Base-by-base conservation (phyloP, 2,329 filamentous ascomycete genomes). In the Calonectria leucothoes region DNA sequence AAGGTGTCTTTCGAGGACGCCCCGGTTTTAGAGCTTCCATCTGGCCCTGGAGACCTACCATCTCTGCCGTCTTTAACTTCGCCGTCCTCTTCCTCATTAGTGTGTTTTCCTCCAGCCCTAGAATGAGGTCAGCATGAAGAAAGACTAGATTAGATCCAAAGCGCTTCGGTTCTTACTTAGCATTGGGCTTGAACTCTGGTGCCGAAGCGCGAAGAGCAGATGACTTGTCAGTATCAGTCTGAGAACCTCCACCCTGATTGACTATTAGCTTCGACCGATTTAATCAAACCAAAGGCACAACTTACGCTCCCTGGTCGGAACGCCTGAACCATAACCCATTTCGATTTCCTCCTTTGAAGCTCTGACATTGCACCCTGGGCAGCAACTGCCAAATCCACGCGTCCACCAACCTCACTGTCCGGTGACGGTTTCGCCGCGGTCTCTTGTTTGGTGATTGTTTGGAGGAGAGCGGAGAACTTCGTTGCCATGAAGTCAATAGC, bases 401-500 rank as follows among this genome's bases (percentile, higher is more conserved):
- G 90, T 67, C 90, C 87, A 49, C 91, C 91, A 66, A 90, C 88
- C 75, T 89, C 89, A 74, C 86, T 88, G 23, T 87, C 87, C 1
- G 82, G 77, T 2, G 85, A 85, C 23, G 83, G 82, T 79, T 90
- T 90, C 20, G 87, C 84, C 6, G 87, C 87, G 8, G 86, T 85
- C 80, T 93, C 92, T 73, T 94, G 87, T 55, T 90, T 88, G 27
- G 91, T 89, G 70, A 96, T 92, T n/a, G 88, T 89, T 76, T 92
- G 91, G 25, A 94, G 88, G 77, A 94, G 89, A 42, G 89, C 87
- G 37, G 90, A 88, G 74, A 93, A 92, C 77, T 91, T 89, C 48
- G 87, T 88, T 39, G 95, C 97, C 89, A 98, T 96, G 83, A 95
- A 97, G 81, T 98, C 95, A 71, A 98, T 91, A 20, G 93, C 93